These are phyloP conservation scores for Saturnispora galanensis DNA, from an alignment of 805 yeast genomes.

Conservation along the genomic window DNA sequence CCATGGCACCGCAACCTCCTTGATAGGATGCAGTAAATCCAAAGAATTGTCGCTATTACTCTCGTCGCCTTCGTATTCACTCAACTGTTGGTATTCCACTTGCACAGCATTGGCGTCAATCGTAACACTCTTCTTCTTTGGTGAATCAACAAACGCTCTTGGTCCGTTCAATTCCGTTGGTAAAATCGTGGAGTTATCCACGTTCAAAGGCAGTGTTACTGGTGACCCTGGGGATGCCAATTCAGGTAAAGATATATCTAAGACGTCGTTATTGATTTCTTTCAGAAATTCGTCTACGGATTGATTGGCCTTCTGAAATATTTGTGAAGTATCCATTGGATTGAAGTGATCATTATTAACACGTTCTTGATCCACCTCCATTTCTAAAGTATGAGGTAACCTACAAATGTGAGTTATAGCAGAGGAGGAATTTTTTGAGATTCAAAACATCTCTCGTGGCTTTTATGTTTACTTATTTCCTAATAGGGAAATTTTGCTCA, in stretches of 20 bases:
- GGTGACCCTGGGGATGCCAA: constrained; percentile 7
- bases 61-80: constrained; percentile 17
- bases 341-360: no score
- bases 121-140: constrained; percentile 27
- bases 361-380: neutral
- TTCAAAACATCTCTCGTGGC: no score
- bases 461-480: no score
- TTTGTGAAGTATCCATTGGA: constrained; percentile 7
- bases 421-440: no score
- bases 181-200: constrained; percentile 1
- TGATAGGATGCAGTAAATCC: neutral
- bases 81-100: constrained; percentile 25
- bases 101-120: constrained; percentile 32
- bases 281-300: constrained; percentile 33
- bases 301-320: constrained; percentile 24
- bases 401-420: neutral
- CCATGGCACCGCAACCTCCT: neutral
- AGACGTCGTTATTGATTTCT: constrained; percentile 17
- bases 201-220: constrained; percentile 7
- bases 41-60: neutral
- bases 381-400: neutral
- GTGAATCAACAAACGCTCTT: constrained; percentile 15
- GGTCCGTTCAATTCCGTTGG: constrained; percentile 22
- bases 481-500: no score
- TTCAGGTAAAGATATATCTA: constrained; percentile 10